Evolutionary conservation across 306 rosid species (phyloP).

Genomic region (Vigna hirtella): DNA sequence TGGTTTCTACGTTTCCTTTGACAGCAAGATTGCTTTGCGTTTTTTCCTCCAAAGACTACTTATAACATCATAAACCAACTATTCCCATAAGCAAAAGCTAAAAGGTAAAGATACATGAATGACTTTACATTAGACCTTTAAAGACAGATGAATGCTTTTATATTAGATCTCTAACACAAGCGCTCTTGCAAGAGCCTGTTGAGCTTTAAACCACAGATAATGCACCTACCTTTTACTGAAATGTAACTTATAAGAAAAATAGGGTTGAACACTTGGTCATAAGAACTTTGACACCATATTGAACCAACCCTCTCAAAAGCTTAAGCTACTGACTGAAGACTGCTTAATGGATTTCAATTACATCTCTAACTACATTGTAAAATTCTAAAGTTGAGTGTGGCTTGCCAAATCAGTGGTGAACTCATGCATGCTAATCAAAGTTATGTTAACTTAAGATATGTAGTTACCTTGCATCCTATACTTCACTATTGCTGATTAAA

Average conservation of each 20-base stretch:
- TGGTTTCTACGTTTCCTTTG: background rate
- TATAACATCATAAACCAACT: background rate
- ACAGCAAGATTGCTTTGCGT: background rate
- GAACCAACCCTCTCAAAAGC: background rate
- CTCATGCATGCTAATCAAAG: background rate
- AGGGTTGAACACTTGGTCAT: background rate
- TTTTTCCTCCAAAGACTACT: background rate
- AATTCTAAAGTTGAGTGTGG: background rate
- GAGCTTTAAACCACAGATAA: background rate
- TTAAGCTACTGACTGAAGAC: background rate
- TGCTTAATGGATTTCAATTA: background rate
- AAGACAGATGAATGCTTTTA: background rate
- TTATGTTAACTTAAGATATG: background rate
- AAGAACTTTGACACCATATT: background rate
- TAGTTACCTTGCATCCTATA: background rate
- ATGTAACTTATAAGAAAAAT: background rate
- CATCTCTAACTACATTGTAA: background rate
- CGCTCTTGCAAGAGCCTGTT: background rate
- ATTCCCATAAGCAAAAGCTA: background rate
- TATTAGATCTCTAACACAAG: background rate
- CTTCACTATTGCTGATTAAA: background rate
- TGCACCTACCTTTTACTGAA: background rate
- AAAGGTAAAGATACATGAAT: background rate
- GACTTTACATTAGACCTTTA: background rate
- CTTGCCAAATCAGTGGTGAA: background rate